Evolutionary conservation across 2,329 filamentous ascomycete species (phyloP), one percentile per base, ranked within the genome.

Genomic region (Penicillium sp.): DNA sequence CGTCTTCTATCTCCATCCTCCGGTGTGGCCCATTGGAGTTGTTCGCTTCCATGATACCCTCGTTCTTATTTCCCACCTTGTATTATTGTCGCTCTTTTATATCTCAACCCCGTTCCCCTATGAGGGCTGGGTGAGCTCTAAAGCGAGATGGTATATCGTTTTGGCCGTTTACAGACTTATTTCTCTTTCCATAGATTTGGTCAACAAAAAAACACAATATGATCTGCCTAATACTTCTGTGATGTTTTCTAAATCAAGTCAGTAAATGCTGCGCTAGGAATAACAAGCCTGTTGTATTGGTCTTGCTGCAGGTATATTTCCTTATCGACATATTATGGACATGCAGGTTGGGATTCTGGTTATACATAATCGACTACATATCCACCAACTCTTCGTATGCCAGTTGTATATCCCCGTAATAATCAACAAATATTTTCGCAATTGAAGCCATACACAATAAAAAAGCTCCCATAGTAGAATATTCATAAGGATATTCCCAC

Each of bases 21-120:
- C 26, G 28, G 40, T 55, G 40, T 45, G 40, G 40, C 47, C 41
- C 35, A 51, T 51, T 55, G 53, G 53, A 51, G 28, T 45, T 51
- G n/a, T 35, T 41, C 17, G 46, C 50, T 47, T 55, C 46, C 53
- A 51, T 51, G 53, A 55, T 55, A 55, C 53, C 53, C 53, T 51
- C 53, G 26, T 47, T 55, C 22, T 38, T 35, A 12, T 12, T 44
- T 45, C 26, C 11, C 40, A 40, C 28, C 28, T 14, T 55, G 35
- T 55, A 55, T 40, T 51, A 51, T 40, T 55, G 47, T 35, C 47
- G 31, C 22, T 55, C 47, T 55, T 50, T 38, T n/a, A 22, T 35
- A 35, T 35, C n/a, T 31, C 17, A 12, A 19, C 10, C 12, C 10
- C 5, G 5, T 12, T 16, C 35, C 33, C 5, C 38, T 19, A 6